phyloP scores from a whole-genome alignment of 345 rosid species.

The Gynandropsis gynandra region DNA sequence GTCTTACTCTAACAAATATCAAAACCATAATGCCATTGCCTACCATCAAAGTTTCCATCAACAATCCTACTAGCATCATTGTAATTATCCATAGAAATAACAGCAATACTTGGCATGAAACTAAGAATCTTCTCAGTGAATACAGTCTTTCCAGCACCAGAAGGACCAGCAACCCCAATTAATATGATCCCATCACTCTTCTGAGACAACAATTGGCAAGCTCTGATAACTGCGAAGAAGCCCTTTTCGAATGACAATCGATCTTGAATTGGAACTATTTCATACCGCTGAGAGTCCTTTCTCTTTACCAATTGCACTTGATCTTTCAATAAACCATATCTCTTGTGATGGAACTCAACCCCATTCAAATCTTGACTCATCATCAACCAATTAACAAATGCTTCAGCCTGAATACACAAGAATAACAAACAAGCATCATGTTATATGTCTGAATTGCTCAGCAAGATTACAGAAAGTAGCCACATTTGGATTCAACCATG shows the following conservation, averaged over 20 bases:
- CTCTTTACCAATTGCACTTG: conserved; percentile 73
- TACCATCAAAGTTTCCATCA: conserved; percentile 96
- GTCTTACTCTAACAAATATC: too few relatives aligned
- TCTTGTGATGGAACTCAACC: conserved; percentile 50
- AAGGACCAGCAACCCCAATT: conserved; percentile 95
- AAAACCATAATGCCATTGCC: not conserved
- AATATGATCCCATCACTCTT: conserved; percentile 76
- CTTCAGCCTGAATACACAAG: conserved; percentile 16
- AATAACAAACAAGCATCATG: conserved; percentile 8
- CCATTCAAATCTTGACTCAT: conserved; percentile 52
- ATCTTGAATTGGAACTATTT: conserved; percentile 67
- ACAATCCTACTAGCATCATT: conserved; percentile 85
- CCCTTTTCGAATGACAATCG: conserved; percentile 86
- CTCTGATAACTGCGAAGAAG: conserved; percentile 78
- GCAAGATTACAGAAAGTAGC: conserved; percentile 6
- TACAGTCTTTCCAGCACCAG: conserved; percentile 98
- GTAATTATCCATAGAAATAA: conserved; percentile 91
- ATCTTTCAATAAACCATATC: conserved; percentile 73
- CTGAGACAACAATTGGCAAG: conserved; percentile 83
- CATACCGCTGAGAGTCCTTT: conserved; percentile 57
- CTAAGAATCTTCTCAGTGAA: conserved; percentile 85
- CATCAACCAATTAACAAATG: conserved; percentile 9
- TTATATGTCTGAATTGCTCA: conserved; percentile 5
- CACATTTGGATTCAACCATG: conserved; percentile 9
- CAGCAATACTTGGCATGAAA: conserved; percentile 83